Conservation (phyloP, 441 rosid genomes). For the Daphne laureola region DNA sequence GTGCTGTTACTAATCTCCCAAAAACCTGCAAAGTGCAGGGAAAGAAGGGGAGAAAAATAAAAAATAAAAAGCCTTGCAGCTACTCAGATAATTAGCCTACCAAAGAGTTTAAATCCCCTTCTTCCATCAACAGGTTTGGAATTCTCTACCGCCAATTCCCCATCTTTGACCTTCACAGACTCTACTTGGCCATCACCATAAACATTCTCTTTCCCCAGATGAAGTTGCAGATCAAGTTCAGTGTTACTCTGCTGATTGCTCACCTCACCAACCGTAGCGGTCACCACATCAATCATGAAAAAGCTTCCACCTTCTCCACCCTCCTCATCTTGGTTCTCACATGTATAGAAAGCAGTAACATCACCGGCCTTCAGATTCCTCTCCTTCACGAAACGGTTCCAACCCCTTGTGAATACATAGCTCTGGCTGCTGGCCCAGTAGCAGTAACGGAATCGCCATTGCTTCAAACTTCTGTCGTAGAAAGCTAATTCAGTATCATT, state of each 20-base stretch:
- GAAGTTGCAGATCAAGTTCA: constrained; percentile 17
- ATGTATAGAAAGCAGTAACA: constrained; percentile 26
- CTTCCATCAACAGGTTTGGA: neutral
- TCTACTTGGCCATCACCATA: neutral
- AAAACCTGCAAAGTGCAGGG: neutral
- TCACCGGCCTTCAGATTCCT: constrained; percentile 34
- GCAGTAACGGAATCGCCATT: constrained; percentile 62
- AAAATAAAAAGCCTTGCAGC: neutral
- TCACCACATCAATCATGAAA: constrained; percentile 33
- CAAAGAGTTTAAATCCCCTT: constrained; percentile 38
- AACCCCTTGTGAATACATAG: constrained; percentile 58
- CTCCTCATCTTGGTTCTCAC: constrained; percentile 16
- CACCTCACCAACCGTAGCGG: neutral
- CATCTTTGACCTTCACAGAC: constrained; percentile 1
- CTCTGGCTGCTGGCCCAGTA: constrained; percentile 62
- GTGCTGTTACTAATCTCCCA: neutral
- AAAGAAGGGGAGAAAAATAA: neutral
- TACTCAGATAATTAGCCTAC: constrained; percentile 26
- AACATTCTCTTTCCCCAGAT: constrained; percentile 5
- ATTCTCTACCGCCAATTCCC: neutral
- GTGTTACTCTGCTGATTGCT: constrained; percentile 1
- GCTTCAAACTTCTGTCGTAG: constrained; percentile 38
- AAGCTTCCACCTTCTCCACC: constrained; percentile 11
- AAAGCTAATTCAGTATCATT: constrained; percentile 31
- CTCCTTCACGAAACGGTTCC: constrained; percentile 51